Evolutionary conservation across 1,284 basidiomycete species (phyloP).

Genomic region (Ganoderma sinense): DNA sequence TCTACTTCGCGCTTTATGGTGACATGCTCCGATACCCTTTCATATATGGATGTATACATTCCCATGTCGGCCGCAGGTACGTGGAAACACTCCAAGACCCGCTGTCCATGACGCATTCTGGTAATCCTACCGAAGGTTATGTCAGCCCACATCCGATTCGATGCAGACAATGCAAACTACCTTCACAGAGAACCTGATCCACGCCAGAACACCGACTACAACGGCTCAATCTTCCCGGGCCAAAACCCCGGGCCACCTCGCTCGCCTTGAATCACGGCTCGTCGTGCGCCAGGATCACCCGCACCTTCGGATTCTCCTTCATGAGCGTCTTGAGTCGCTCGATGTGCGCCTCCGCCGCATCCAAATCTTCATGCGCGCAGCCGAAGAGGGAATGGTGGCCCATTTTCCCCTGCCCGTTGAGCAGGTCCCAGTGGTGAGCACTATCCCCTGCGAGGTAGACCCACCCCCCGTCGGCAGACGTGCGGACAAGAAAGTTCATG

Average conservation of each 20-base stretch:
- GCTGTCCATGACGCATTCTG: too few species aligned
- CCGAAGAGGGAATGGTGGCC: slow-evolving; percentile 37
- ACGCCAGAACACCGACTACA: not conserved
- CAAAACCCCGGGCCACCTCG: slow-evolving; percentile 49
- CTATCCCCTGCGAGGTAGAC: slow-evolving; percentile 63
- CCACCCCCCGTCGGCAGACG: slow-evolving; percentile 61
- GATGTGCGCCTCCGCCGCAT: slow-evolving; percentile 51
- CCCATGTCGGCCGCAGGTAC: too few species aligned
- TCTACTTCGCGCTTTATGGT: too few species aligned
- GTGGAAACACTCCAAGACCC: too few species aligned
- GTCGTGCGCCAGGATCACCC: slow-evolving; percentile 62
- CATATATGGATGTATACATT: too few species aligned
- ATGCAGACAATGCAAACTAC: too few species aligned
- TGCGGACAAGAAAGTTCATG: slow-evolving; percentile 60
- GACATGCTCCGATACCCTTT: too few species aligned
- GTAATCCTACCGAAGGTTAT: too few species aligned
- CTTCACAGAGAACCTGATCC: too few species aligned
- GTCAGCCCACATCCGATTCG: too few species aligned
- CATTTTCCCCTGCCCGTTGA: slow-evolving; percentile 54
- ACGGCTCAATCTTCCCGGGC: slow-evolving; percentile 44
- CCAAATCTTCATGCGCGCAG: slow-evolving; percentile 55
- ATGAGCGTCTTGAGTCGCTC: slow-evolving; percentile 48
- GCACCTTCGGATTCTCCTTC: slow-evolving; percentile 45
- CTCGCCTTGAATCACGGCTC: slow-evolving; percentile 57
- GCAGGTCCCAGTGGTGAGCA: slow-evolving; percentile 59